Base-by-base conservation (phyloP, 306 rosid species). In the Citrullus colocynthis region DNA sequence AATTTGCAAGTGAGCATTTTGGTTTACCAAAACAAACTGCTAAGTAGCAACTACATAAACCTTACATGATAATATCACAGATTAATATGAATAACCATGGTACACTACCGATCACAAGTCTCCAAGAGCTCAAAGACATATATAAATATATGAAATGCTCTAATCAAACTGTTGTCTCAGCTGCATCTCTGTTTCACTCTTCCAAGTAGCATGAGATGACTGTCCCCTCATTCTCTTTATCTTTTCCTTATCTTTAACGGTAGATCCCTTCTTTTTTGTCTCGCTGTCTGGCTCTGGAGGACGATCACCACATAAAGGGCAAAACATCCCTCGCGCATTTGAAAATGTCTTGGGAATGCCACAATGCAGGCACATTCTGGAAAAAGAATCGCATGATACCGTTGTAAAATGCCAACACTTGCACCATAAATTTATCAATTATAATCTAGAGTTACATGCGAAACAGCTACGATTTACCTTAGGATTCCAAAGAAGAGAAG, bases 131-230 rank as follows among this genome's bases (percentile, higher is more conserved):
- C 15, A 51, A 51, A 51, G 30, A 51, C 17, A 48, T 28, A 28
- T 2, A 20, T 49, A 10, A 51, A 28, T 2, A 20, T 49, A 10
- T 51, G 45, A 54, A 55, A 51, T 51, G 6, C 21, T 73, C 87
- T 88, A 90, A 87, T 95, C 97, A 80, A 89, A 95, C 42, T 92
- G 97, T 81, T 95, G 98, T 56, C 98, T 81, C 17, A 95, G 91
- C 9, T 92, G 97, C 98, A 95, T 95, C 84, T 95, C 97, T 13
- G 97, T 89, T 84, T 95, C 98, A 61, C 97, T 95, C 83, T 95
- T 95, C 99, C 99, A 95, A 14, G 85, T 51, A n/a, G 88, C 97
- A 82, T 95, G 99, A 83, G 99, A 92, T 57, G 97, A 95, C 81
- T 95, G 97, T 62, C 99, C 97, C 81, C 81, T 95, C 96, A 92